Evolutionary conservation across 2,329 filamentous ascomycete species (phyloP), one percentile per base, ranked within the genome.

Genomic region (Endocalyx cinctus): DNA sequence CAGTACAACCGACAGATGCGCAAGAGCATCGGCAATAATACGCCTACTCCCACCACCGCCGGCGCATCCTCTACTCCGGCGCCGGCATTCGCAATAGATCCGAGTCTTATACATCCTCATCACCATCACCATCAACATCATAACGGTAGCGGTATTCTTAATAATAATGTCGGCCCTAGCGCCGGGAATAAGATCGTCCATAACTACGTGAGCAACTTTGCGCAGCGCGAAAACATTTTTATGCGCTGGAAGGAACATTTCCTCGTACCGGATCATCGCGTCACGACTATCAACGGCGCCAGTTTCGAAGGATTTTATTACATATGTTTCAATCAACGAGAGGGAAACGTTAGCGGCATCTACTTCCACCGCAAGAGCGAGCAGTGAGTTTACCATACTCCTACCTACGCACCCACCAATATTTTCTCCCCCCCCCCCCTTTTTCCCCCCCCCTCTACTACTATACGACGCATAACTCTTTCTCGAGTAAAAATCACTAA

Each of bases 161-260:
- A 8, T 8, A n/a, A n/a, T 8, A 23, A 23, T 23, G 60, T 70
- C 17, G 27, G 31, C 8, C n/a, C n/a, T n/a, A n/a, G n/a, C n/a
- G n/a, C n/a, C n/a, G n/a, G n/a, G n/a, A n/a, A n/a, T n/a, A n/a
- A n/a, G n/a, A n/a, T n/a, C n/a, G n/a, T n/a, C n/a, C n/a, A n/a
- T n/a, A n/a, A n/a, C n/a, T n/a, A n/a, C n/a, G 50, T 54, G 33
- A 41, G 48, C 10, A 54, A 54, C 30, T 30, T 51, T n/a, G 40
- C 38, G 5, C 49, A 54, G 38, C 45, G 47, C 19, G 89, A 96
- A 48, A 82, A 94, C 57, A 82, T 98, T 19, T 98, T 96, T 55
- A 98, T 98, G 92, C 80, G 92, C 40, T 98, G 92, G 92, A 98
- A 98, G 62, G 92, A 98, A 56, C 88, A 94, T 52, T 98, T 98